These are phyloP conservation scores for Eutrema japonicum DNA, from an alignment of 345 rosid species.

Conservation along the genomic window DNA sequence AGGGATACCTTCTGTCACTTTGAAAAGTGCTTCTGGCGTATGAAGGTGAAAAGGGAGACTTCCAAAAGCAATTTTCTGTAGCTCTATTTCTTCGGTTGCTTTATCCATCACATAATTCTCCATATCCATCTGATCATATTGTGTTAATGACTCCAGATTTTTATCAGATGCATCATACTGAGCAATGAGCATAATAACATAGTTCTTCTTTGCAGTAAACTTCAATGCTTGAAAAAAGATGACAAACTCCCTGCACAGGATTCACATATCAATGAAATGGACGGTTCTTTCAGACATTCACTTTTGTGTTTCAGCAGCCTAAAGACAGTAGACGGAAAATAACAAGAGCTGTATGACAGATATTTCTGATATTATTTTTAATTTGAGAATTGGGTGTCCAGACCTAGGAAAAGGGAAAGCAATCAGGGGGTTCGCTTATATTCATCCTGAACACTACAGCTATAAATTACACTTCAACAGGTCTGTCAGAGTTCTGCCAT, in stretches of 20 bases:
- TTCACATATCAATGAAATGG: constrained; percentile 31
- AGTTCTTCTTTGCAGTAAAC: constrained; percentile 72
- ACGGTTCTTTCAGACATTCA: background rate
- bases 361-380: background rate
- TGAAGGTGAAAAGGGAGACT: constrained; percentile 87
- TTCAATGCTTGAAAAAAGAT: constrained; percentile 77
- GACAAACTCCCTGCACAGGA: constrained; percentile 78
- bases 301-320: constrained; percentile 24
- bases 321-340: constrained; percentile 10
- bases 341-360: constrained; percentile 12
- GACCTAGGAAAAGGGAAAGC: constrained; percentile 10
- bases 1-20: constrained; percentile 76
- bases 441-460: background rate
- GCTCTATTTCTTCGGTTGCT: constrained; percentile 74
- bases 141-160: constrained; percentile 59
- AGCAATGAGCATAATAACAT: constrained; percentile 56
- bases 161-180: constrained; percentile 58
- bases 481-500: constrained; percentile 12
- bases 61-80: constrained; percentile 62
- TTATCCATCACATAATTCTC: constrained; percentile 73
- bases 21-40: constrained; percentile 60
- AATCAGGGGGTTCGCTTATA: constrained; percentile 16
- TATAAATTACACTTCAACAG: constrained; percentile 19
- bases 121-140: constrained; percentile 86
- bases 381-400: background rate